Evolutionary conservation across 1,284 basidiomycete species (phyloP), one percentile per base, ranked within the genome.

Genomic region (Sanghuangporus baumii): DNA sequence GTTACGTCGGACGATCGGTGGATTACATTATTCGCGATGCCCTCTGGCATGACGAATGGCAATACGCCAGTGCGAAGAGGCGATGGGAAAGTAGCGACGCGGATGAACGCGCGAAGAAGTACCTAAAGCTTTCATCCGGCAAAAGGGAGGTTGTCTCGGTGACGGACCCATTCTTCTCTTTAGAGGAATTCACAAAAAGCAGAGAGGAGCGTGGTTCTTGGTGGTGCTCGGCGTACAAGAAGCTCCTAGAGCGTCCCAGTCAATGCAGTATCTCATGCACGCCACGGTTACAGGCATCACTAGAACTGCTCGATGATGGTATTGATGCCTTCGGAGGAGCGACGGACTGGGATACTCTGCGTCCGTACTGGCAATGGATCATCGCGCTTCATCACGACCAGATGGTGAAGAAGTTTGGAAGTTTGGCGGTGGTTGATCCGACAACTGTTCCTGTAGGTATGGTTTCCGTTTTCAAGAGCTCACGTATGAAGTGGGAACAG

Each of bases 391-490:
- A 79, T 67, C 76, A 78, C 16, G 73, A 76, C 46, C 76, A 77
- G 48, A 67, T 79, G 20, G 69, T 78, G 37, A 72, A 73, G 60
- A 74, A 74, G 58, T 79, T 79, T 66, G 79, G 79, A 2, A 70
- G 73, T n/a, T 65, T 78, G 57, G 74, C 78, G 41, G 70, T 74
- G 8, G 78, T 80, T 20, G 77, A 79, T 64, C 68, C 74, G 20
- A 72, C 69, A 20, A 67, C 79, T 66, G 78, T 81, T 59, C 78
- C 78, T 40, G 72, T 78, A 18, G 77, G 76, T 14, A 73, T 80
- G 72, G 75, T 79, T 6, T 71, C 76, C 55, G 69, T 78, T 43
- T 78, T 77, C 69, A 75, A 71, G 66, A 70, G 69, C 3, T 76
- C 76, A 26, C 73, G 74, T 65, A 75, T 77, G 66, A 76, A 74